These are phyloP conservation scores for Phyllosticta citriasiana DNA, from an alignment of 2,329 filamentous ascomycete species.

Conservation along the genomic window DNA sequence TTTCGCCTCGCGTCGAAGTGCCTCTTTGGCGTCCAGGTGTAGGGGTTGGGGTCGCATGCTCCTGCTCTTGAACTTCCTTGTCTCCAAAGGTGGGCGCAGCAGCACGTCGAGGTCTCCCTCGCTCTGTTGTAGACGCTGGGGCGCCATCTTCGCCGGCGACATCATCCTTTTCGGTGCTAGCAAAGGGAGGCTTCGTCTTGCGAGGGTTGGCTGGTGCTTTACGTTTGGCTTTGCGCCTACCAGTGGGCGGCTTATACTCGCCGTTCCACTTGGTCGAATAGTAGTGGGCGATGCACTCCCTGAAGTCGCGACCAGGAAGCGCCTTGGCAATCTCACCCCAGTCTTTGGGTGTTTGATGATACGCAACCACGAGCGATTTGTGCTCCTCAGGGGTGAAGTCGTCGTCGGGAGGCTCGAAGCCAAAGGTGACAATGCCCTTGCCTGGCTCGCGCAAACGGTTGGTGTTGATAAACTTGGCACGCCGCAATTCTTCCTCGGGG, in stretches of 20 bases:
- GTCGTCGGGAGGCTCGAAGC: constrained; percentile 61
- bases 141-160: constrained; percentile 28
- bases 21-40: constrained; percentile 48
- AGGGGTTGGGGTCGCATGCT: constrained; percentile 35
- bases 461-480: constrained; percentile 52
- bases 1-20: constrained; percentile 2
- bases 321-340: constrained; percentile 68
- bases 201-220: constrained; percentile 2
- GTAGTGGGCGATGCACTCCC: constrained; percentile 76
- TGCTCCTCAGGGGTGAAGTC: constrained; percentile 67
- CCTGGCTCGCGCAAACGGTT: constrained; percentile 56
- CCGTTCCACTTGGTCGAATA: constrained; percentile 68
- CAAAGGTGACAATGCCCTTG: constrained; percentile 58
- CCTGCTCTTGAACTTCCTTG: constrained; percentile 52
- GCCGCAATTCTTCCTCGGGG: constrained; percentile 49
- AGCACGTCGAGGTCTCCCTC: constrained; percentile 40
- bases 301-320: constrained; percentile 59
- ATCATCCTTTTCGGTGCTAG: constrained; percentile 36
- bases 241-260: constrained; percentile 51
- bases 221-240: constrained; percentile 4
- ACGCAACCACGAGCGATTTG: constrained; percentile 61
- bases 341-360: constrained; percentile 65
- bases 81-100: constrained; percentile 65
- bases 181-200: constrained; percentile 3
- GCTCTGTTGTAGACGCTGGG: constrained; percentile 34